phyloP scores from a whole-genome alignment of 306 rosid species.

The Acacia crassicarpa region DNA sequence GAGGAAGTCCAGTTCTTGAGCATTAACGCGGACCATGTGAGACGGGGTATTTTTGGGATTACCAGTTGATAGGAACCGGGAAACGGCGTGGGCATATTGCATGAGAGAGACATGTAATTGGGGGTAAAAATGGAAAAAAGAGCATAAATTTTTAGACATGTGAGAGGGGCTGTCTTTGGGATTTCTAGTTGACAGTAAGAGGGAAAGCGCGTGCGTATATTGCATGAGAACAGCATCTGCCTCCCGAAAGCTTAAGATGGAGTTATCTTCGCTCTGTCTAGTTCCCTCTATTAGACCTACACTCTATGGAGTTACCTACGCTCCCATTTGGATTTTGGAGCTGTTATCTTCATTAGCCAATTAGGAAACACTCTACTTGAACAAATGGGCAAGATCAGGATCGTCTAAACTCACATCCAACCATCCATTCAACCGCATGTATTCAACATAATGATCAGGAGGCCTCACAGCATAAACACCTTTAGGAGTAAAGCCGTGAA shows the following conservation, averaged over 20 bases:
- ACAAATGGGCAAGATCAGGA: conserved; percentile 64
- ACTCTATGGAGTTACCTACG: too few species aligned
- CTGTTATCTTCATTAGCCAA: not conserved
- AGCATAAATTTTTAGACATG: too few species aligned
- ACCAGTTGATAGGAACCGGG: too few species aligned
- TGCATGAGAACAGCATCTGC: not conserved
- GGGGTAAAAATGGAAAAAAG: too few species aligned
- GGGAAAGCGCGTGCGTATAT: too few species aligned
- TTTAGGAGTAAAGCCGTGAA: conserved; percentile 57
- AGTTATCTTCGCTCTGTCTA: not conserved
- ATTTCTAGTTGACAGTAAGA: too few species aligned
- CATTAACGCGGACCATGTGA: too few species aligned
- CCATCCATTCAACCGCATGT: conserved; percentile 73
- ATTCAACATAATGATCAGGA: conserved; percentile 67
- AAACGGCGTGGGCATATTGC: too few species aligned
- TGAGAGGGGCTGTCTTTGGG: too few species aligned
- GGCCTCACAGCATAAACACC: conserved; percentile 57
- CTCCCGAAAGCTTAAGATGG: not conserved
- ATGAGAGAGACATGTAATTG: too few species aligned
- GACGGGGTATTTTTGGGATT: too few species aligned
- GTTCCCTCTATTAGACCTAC: not conserved
- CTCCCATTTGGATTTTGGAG: not conserved
- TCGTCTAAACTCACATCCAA: conserved; percentile 67
- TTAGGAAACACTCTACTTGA: conserved; percentile 41
- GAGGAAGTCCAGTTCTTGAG: too few species aligned